phyloP scores from a whole-genome alignment of 768 basidiomycete genomes.

The Tricholoma terreum region DNA sequence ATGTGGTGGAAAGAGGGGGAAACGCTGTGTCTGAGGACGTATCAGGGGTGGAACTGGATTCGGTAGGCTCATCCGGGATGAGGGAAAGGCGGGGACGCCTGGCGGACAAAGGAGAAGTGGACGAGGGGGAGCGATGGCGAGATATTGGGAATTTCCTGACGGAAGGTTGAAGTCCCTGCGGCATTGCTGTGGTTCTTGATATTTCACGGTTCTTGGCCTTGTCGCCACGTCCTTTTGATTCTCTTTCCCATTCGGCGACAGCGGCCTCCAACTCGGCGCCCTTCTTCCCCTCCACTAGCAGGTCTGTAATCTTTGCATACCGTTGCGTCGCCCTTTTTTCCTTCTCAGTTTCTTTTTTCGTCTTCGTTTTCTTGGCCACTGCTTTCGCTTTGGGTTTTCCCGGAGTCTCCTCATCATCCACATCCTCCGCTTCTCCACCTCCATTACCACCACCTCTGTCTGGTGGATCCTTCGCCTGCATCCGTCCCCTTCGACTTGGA shows the following conservation, averaged over 20 bases:
- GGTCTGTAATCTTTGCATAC: conserved; percentile 63
- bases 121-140: not conserved
- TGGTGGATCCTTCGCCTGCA: conserved; percentile 21
- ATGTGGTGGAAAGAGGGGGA: not conserved
- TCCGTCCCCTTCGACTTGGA: conserved; percentile 9
- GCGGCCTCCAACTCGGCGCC: conserved; percentile 60
- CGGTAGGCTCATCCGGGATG: not conserved
- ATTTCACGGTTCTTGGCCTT: not conserved
- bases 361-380: conserved; percentile 35
- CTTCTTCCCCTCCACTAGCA: conserved; percentile 65
- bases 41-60: not conserved
- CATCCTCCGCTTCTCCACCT: conserved; percentile 6
- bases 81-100: not conserved
- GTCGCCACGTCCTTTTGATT: not conserved
- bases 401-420: not conserved
- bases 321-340: conserved; percentile 25
- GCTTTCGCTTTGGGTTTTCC: conserved; percentile 8
- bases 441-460: conserved; percentile 31
- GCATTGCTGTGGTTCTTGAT: not conserved
- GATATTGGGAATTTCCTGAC: not conserved
- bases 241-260: conserved; percentile 58
- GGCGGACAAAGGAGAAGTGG: not conserved
- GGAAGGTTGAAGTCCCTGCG: not conserved
- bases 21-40: not conserved
- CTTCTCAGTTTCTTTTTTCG: conserved; percentile 14